Conservation (phyloP, 164 flowering plant genomes). For the Kalanchoe fedtschenkoi region DNA sequence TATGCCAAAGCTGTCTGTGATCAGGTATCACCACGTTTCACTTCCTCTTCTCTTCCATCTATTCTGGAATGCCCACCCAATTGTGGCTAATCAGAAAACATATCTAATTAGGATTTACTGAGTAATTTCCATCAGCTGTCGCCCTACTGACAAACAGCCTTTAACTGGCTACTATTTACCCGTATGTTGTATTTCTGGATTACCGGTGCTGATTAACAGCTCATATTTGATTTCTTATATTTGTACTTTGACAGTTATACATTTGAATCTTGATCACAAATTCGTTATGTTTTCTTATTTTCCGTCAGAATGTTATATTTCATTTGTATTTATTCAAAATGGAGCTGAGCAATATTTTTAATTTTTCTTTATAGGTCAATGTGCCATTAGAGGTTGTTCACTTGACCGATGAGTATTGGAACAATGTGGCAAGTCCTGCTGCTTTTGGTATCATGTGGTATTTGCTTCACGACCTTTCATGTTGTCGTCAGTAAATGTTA, state of each 20-base stretch:
- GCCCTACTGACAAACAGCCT: too few relatives aligned
- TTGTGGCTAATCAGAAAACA: background rate
- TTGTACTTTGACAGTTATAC: too few relatives aligned
- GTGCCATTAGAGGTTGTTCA: slow-evolving; percentile 92
- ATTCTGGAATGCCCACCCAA: background rate
- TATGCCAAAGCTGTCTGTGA: slow-evolving; percentile 82
- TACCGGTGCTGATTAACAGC: too few relatives aligned
- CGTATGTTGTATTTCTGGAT: too few relatives aligned
- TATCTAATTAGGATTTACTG: too few relatives aligned
- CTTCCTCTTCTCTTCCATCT: background rate
- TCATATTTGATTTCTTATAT: background rate
- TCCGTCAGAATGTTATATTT: background rate
- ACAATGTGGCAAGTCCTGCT: slow-evolving; percentile 57
- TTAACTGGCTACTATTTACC: too few relatives aligned
- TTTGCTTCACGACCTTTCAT: background rate
- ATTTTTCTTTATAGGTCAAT: slow-evolving; percentile 52
- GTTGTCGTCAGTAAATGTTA: background rate
- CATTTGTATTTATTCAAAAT: background rate
- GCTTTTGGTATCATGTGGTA: background rate
- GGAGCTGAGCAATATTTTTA: background rate
- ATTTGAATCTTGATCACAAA: too few relatives aligned
- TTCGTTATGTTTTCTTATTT: background rate
- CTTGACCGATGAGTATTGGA: slow-evolving; percentile 91
- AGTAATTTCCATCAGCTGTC: too few relatives aligned
- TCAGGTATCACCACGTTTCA: slow-evolving; percentile 34